Conservation (phyloP, 768 basidiomycete species). For the Russula ochroleuca region DNA sequence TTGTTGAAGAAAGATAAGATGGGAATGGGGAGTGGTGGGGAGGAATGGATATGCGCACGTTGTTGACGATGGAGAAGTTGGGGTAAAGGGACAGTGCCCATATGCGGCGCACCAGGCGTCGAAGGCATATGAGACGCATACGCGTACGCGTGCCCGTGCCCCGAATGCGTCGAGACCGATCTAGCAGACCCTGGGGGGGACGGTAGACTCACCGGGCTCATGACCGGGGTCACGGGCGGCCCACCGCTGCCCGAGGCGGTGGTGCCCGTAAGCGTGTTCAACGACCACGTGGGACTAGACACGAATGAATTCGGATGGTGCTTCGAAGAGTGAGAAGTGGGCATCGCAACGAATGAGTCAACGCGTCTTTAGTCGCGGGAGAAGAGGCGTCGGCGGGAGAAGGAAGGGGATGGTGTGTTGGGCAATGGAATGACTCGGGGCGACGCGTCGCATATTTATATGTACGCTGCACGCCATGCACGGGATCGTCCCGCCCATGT, state of each 20-base stretch:
- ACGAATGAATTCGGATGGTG: conserved; percentile 13
- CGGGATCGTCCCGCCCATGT: background rate
- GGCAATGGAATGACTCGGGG: conserved; percentile 11
- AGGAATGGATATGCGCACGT: conserved; percentile 12
- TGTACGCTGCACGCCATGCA: background rate
- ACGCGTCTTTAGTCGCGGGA: background rate
- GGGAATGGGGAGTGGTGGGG: too few species aligned
- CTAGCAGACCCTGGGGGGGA: conserved; percentile 1
- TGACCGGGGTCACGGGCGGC: conserved; percentile 16
- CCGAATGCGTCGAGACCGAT: conserved; percentile 10
- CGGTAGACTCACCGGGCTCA: conserved; percentile 24
- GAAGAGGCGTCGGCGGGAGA: background rate
- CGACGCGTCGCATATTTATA: conserved; percentile 7
- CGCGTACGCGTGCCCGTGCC: conserved; percentile 4
- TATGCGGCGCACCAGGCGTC: conserved; percentile 26
- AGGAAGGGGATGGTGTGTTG: background rate
- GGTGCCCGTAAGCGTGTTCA: conserved; percentile 22
- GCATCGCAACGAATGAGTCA: conserved; percentile 18
- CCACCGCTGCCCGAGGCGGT: conserved; percentile 9
- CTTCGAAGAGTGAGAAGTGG: conserved; percentile 20
- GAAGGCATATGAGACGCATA: conserved; percentile 8
- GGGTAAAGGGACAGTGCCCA: conserved; percentile 24
- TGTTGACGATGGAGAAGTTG: background rate
- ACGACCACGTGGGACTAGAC: conserved; percentile 25
- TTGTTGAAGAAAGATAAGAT: background rate